These are phyloP conservation scores for Diaporthe sp. DNA, from an alignment of 2,329 filamentous ascomycete species.

Conservation along the genomic window DNA sequence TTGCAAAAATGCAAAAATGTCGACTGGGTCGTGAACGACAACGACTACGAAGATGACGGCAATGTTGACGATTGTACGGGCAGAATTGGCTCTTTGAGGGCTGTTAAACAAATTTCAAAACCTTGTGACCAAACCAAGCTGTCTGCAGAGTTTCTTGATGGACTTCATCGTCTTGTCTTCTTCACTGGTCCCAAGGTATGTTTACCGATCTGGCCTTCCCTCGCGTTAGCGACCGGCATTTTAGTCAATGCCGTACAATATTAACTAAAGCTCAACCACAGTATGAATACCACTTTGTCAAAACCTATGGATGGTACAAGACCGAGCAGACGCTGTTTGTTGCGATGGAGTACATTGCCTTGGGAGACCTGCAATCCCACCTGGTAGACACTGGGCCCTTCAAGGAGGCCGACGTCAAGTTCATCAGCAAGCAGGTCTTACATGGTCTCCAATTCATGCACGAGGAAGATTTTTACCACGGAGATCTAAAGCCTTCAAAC, in stretches of 20 bases:
- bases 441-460: slow-evolving; percentile 7
- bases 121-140: background rate
- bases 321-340: background rate
- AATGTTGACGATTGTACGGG: background rate
- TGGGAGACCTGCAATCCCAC: background rate
- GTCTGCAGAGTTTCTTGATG: background rate
- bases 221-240: background rate
- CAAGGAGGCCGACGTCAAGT: background rate
- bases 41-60: background rate
- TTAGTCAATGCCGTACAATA: background rate
- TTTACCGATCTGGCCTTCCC: background rate
- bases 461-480: background rate
- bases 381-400: background rate
- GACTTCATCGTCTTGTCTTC: background rate
- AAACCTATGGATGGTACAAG: slow-evolving; percentile 1
- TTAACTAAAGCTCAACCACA: background rate
- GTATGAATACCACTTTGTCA: background rate
- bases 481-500: background rate
- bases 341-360: background rate
- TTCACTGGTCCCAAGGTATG: background rate
- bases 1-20: background rate
- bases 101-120: background rate
- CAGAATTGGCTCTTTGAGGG: background rate
- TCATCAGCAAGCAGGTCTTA: background rate
- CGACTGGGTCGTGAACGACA: background rate